Conservation (phyloP, 441 rosid species). For the Capsella rubella region DNA sequence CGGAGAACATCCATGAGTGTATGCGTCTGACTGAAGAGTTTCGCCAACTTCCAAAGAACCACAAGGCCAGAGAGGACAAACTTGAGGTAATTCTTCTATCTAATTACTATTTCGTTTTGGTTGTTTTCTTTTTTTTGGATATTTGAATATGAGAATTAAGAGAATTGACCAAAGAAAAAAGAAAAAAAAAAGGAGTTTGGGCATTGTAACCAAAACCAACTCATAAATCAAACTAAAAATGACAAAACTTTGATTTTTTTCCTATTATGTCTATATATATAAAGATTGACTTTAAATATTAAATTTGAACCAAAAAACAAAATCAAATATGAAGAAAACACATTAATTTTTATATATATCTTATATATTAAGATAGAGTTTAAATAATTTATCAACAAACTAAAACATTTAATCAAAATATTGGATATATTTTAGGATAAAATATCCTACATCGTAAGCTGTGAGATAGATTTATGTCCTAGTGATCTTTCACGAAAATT, state of each 20-base stretch:
- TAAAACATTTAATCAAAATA: no score
- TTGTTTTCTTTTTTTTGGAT: background rate
- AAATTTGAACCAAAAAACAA: no score
- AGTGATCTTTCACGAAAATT: no score
- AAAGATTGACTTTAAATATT: no score
- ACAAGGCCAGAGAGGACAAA: constrained; percentile 88
- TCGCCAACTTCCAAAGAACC: constrained; percentile 82
- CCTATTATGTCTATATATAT: background rate
- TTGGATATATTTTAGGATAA: no score
- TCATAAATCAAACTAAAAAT: background rate
- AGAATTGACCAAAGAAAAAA: no score
- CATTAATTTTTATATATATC: no score
- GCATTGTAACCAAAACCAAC: constrained; percentile 15
- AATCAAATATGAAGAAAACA: no score
- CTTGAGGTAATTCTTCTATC: constrained; percentile 66
- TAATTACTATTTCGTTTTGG: background rate
- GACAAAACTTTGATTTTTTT: background rate
- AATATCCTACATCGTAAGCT: no score
- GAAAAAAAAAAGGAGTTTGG: background rate
- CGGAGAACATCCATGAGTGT: constrained; percentile 80
- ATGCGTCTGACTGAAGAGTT: constrained; percentile 81
- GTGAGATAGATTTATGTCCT: no score
- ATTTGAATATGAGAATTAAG: background rate
- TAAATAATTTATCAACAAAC: no score
- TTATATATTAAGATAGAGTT: background rate